phyloP scores from a whole-genome alignment of 176 grass and related monocot species.

The Carex kokanica region DNA sequence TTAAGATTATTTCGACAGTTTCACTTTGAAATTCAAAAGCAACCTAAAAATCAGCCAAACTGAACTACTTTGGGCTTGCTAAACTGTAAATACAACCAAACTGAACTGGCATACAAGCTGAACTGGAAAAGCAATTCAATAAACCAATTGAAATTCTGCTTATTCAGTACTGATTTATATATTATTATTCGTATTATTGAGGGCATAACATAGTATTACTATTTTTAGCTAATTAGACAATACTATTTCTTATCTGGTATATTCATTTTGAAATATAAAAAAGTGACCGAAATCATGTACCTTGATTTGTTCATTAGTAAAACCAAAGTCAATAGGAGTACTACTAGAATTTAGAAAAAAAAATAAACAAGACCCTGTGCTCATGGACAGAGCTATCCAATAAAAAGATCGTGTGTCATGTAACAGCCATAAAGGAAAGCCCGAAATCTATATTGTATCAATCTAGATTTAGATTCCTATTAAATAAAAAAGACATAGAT shows the following conservation, averaged over 20 bases:
- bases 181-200: not conserved
- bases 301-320: too few species aligned
- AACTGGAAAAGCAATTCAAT: not conserved
- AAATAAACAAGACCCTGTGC: too few species aligned
- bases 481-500: too few species aligned
- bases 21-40: not conserved
- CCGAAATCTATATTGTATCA: too few species aligned
- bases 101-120: not conserved
- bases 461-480: too few species aligned
- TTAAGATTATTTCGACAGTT: not conserved
- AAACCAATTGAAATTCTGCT: not conserved
- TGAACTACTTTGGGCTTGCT: not conserved
- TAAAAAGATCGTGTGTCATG: too few species aligned
- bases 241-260: not conserved
- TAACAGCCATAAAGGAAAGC: too few species aligned
- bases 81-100: not conserved
- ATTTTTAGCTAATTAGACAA: not conserved
- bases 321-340: too few species aligned
- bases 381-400: too few species aligned
- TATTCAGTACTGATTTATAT: not conserved
- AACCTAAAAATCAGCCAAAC: not conserved
- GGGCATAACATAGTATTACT: not conserved
- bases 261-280: not conserved
- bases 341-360: too few species aligned
- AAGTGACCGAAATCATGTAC: not conserved